Conservation (phyloP, 192 early-diverging fungal genomes). For the Podila epicladia region DNA sequence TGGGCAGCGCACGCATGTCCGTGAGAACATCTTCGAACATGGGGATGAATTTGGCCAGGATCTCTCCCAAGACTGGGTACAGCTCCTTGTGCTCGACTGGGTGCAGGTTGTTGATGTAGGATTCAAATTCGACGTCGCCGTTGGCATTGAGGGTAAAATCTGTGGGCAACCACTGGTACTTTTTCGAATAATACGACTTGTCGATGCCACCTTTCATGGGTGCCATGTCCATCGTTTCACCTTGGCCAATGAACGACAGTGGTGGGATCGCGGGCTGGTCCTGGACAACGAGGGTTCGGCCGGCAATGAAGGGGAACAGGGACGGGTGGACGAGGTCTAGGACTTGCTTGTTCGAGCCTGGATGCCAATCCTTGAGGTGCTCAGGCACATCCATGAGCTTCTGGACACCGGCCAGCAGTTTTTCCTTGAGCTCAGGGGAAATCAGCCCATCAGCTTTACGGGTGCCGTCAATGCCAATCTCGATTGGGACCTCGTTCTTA, state of each 20-base stretch:
- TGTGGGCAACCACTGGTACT: constrained; percentile 73
- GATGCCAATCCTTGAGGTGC: constrained; percentile 55
- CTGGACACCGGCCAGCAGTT: constrained; percentile 13
- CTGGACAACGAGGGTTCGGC: constrained; percentile 11
- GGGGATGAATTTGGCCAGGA: constrained; percentile 68
- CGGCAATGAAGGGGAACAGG: neutral
- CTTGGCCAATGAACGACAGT: neutral
- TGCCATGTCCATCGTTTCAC: neutral
- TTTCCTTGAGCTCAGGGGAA: neutral
- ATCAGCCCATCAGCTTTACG: constrained; percentile 34
- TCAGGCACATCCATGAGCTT: constrained; percentile 20
- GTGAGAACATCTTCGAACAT: constrained; percentile 67
- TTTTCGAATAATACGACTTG: constrained; percentile 10
- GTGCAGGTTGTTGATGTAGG: constrained; percentile 84
- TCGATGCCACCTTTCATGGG: neutral
- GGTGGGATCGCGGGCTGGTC: neutral
- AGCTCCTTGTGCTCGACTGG: constrained; percentile 57
- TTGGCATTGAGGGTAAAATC: constrained; percentile 64
- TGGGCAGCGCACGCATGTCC: constrained; percentile 11
- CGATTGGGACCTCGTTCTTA: neutral
- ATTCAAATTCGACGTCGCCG: constrained; percentile 57
- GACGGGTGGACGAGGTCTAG: constrained; percentile 66
- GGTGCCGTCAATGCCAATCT: constrained; percentile 32
- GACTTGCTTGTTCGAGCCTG: constrained; percentile 51
- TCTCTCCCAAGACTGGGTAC: constrained; percentile 60